Percentiles rank a stretch among this genome's conserved stretches.
Evolutionary conservation across 208 protist genomes (phyloP).

Genomic region (Trypanosoma theileri): DNA sequence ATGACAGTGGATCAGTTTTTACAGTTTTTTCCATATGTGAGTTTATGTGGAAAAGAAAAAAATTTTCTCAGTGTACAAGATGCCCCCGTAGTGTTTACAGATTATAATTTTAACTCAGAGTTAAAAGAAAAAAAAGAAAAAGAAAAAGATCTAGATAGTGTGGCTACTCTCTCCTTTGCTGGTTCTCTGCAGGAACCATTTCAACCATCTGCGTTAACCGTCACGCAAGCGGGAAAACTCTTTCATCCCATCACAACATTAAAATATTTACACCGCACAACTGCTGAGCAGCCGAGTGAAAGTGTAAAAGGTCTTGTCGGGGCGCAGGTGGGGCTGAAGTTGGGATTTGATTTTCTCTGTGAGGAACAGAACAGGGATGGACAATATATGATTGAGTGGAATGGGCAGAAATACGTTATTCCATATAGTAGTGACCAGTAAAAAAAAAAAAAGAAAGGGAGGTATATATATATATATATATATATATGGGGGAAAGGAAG

Average conservation of each 20-base stretch:
- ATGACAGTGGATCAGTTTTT: conserved; percentile 26
- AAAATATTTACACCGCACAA: not conserved
- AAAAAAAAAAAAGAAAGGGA: not conserved
- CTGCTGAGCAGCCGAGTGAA: not conserved
- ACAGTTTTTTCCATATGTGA: conserved; percentile 40
- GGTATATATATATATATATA: no score
- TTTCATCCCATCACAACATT: conserved; percentile 34
- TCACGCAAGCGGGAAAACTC: conserved; percentile 32
- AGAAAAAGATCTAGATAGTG: not conserved
- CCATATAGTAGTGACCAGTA: conserved; percentile 16
- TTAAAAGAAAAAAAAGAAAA: no score
- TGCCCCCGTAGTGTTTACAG: conserved; percentile 39
- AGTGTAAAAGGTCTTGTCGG: conserved; percentile 30
- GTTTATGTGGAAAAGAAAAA: conserved; percentile 31
- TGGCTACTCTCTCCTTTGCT: conserved; percentile 26
- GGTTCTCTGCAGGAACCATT: conserved; percentile 29
- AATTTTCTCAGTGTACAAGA: conserved; percentile 46
- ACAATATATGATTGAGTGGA: conserved; percentile 37
- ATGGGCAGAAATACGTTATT: conserved; percentile 25
- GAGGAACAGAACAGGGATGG: conserved; percentile 33
- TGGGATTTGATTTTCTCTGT: conserved; percentile 40
- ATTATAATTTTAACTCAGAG: conserved; percentile 13
- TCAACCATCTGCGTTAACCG: conserved; percentile 15
- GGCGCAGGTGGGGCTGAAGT: conserved; percentile 30
- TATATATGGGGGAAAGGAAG: not conserved